Percentiles rank a stretch among this genome's conserved stretches.
Evolutionary conservation across 192 early-diverging fungal genomes (phyloP).

Genomic region (Backusella psychrophila): DNA sequence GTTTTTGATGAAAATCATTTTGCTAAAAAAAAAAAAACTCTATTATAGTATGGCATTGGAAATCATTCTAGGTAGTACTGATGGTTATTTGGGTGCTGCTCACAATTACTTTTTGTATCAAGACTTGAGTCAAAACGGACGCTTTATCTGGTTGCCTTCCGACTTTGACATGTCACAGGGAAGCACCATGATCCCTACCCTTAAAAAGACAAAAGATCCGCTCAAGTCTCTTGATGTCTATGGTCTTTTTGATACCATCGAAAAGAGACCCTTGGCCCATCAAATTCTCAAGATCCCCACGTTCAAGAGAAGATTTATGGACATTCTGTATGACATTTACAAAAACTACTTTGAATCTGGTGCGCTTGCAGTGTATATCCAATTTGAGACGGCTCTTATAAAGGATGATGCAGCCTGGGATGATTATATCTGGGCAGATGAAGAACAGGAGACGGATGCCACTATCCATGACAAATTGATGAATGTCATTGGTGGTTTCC

Average conservation of each 20-base stretch:
- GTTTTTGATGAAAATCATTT: neutral
- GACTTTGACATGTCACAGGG: conserved; percentile 43
- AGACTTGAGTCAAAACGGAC: conserved; percentile 27
- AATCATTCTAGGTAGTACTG: conserved; percentile 30
- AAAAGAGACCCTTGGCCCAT: conserved; percentile 21
- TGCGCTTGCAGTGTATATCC: conserved; percentile 20
- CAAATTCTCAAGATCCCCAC: conserved; percentile 31
- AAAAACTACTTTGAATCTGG: conserved; percentile 29
- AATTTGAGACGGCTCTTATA: conserved; percentile 25
- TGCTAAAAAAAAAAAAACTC: too few relatives aligned
- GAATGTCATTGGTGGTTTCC: neutral
- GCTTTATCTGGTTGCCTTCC: conserved; percentile 35
- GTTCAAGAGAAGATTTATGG: conserved; percentile 32
- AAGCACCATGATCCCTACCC: conserved; percentile 1
- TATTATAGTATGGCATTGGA: conserved; percentile 32
- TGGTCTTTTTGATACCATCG: neutral
- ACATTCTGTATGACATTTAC: conserved; percentile 34
- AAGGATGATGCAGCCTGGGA: conserved; percentile 40
- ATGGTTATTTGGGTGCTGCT: conserved; percentile 34
- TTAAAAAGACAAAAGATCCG: too few relatives aligned
- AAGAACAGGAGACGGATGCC: too few relatives aligned
- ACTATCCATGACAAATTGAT: too few relatives aligned
- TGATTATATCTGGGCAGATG: neutral
- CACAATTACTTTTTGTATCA: conserved; percentile 42
- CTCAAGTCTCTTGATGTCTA: neutral